These are phyloP conservation scores for Vinca major DNA, from an alignment of 305 asterid species.

Conservation along the genomic window DNA sequence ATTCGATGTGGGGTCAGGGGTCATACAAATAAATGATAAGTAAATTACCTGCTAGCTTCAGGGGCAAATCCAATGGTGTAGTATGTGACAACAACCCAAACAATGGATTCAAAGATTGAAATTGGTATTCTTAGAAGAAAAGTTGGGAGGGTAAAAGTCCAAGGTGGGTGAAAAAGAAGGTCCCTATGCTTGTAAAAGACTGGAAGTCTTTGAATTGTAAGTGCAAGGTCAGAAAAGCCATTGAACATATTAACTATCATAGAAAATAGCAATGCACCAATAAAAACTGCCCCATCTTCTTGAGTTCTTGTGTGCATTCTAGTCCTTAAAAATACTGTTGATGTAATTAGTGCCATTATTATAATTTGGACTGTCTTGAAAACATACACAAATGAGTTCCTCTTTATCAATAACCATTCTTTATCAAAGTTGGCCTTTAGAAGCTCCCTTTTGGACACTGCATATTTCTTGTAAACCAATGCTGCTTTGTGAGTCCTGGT, in stretches of 20 bases:
- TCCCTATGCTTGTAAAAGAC: slow-evolving; percentile 88
- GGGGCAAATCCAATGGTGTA: slow-evolving; percentile 83
- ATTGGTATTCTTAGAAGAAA: slow-evolving; percentile 64
- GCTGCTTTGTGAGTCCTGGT: slow-evolving; percentile 59
- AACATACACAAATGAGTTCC: slow-evolving; percentile 64
- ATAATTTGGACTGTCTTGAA: slow-evolving; percentile 69
- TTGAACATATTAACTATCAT: slow-evolving; percentile 58
- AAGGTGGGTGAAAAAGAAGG: slow-evolving; percentile 70
- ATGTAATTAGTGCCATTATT: slow-evolving; percentile 46
- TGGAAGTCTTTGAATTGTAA: slow-evolving; percentile 62
- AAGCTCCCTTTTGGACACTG: slow-evolving; percentile 50
- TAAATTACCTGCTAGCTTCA: slow-evolving; percentile 53
- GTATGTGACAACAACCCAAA: slow-evolving; percentile 60
- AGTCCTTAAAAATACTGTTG: slow-evolving; percentile 58
- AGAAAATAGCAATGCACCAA: slow-evolving; percentile 57
- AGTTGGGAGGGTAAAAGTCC: slow-evolving; percentile 66
- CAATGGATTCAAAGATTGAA: slow-evolving; percentile 51
- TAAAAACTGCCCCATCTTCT: slow-evolving; percentile 45
- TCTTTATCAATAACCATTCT: slow-evolving; percentile 72
- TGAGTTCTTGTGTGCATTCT: slow-evolving; percentile 42
- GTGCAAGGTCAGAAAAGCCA: slow-evolving; percentile 58
- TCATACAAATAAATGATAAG: no score
- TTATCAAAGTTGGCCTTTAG: slow-evolving; percentile 62
- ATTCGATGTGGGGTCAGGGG: no score
- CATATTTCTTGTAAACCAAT: slow-evolving; percentile 45